A percentile compares a stretch with the other conserved stretches of the same genome.
Conservation (phyloP, 768 basidiomycete genomes). For the Psilocybe subaeruginosa region DNA sequence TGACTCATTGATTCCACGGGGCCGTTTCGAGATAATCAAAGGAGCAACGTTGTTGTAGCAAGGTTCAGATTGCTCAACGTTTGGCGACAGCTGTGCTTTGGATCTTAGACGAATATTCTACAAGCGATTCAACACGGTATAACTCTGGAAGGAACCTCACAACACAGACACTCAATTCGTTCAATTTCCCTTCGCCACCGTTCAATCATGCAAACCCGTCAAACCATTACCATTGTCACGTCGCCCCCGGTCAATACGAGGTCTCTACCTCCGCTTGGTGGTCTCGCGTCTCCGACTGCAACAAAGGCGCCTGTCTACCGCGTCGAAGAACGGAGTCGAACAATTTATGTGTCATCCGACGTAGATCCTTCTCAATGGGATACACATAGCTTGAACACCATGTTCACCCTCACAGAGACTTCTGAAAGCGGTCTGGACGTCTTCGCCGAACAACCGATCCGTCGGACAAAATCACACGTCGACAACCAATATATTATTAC, state of each 20-base stretch:
- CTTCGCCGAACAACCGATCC: constrained; percentile 28
- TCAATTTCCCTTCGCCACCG: not conserved
- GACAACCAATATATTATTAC: constrained; percentile 30
- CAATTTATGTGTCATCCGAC: constrained; percentile 48
- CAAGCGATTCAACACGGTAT: not conserved
- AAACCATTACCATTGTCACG: constrained; percentile 40
- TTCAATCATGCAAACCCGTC: constrained; percentile 33
- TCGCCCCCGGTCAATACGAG: constrained; percentile 30
- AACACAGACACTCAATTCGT: not conserved
- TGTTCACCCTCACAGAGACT: constrained; percentile 41
- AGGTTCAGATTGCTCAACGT: constrained; percentile 9
- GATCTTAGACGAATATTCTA: not conserved
- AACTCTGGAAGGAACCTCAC: not conserved
- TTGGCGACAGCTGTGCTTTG: not conserved
- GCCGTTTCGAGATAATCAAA: constrained; percentile 11
- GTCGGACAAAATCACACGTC: constrained; percentile 33
- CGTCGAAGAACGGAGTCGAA: constrained; percentile 50
- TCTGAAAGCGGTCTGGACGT: constrained; percentile 26
- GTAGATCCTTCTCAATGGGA: constrained; percentile 47
- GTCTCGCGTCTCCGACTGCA: constrained; percentile 31
- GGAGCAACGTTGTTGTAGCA: constrained; percentile 13
- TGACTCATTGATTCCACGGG: constrained; percentile 2
- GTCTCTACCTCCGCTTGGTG: constrained; percentile 24
- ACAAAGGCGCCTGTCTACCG: constrained; percentile 42
- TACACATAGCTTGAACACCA: constrained; percentile 37